phyloP scores from a whole-genome alignment of 176 grass and related monocot species.

The Triticum urartu region DNA sequence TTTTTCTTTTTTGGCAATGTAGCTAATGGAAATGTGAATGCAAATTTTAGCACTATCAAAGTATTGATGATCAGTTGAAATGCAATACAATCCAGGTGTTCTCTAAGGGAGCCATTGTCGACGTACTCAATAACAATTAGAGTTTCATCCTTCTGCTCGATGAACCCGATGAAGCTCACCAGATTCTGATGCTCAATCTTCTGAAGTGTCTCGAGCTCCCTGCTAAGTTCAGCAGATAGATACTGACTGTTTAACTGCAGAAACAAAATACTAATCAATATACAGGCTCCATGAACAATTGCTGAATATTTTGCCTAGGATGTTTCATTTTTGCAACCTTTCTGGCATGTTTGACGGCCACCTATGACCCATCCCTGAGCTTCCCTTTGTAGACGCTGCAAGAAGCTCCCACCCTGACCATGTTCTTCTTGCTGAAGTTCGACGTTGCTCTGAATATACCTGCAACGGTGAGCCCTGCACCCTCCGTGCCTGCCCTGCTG shows the following conservation, averaged over 20 bases:
- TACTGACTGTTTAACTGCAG: conserved; percentile 1
- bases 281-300: neutral
- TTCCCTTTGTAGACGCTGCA: conserved; percentile 35
- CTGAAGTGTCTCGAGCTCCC: conserved; percentile 30
- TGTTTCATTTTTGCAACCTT: conserved; percentile 13
- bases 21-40: neutral
- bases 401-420: conserved; percentile 18
- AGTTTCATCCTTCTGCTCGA: conserved; percentile 6
- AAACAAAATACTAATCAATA: neutral
- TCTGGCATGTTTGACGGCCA: conserved; percentile 22
- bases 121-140: conserved; percentile 34
- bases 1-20: no score
- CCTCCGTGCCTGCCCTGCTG: conserved; percentile 32
- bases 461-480: conserved; percentile 8
- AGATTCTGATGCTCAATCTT: conserved; percentile 42
- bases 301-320: neutral
- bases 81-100: conserved; percentile 38
- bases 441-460: conserved; percentile 30
- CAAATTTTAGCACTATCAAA: no score
- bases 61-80: neutral
- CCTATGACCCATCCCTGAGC: conserved; percentile 28
- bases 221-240: conserved; percentile 17
- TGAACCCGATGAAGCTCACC: conserved; percentile 34
- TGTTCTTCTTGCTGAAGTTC: conserved; percentile 46
- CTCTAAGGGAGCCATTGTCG: conserved; percentile 41